Conservation (phyloP, 202 grass and related monocot species). For the Setaria viridis region DNA sequence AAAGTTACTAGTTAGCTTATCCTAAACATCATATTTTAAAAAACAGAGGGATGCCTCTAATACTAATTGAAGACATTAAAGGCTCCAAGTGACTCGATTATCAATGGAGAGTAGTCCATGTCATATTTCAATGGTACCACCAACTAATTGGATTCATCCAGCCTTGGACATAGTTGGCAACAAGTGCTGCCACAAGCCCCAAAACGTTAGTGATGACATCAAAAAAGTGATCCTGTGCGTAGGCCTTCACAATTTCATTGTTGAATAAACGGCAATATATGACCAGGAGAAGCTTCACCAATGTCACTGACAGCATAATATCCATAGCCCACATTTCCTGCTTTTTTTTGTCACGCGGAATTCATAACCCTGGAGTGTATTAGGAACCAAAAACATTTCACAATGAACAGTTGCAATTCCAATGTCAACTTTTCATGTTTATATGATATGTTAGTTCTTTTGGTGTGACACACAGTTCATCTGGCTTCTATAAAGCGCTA, state of each 20-base stretch:
- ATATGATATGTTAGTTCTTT: no score
- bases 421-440: no score
- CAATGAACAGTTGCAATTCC: no score
- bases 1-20: no score
- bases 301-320: conserved; percentile 75
- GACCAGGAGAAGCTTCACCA: conserved; percentile 70
- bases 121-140: conserved; percentile 69
- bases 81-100: no score
- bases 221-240: conserved; percentile 86
- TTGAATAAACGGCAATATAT: conserved; percentile 73
- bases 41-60: no score
- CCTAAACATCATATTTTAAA: no score
- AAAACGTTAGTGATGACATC: conserved; percentile 73
- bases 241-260: conserved; percentile 75
- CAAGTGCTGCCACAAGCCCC: conserved; percentile 67
- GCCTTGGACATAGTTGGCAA: conserved; percentile 64
- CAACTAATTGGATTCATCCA: conserved; percentile 65
- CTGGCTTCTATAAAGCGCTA: no score
- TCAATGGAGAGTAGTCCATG: no score
- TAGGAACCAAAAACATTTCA: not conserved
- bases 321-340: conserved; percentile 68
- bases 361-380: conserved; percentile 37
- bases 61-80: no score
- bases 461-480: no score
- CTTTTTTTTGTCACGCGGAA: conserved; percentile 68